A percentile compares a stretch with the other conserved stretches of the same genome.
Conservation (phyloP, 2,329 filamentous ascomycete genomes). For the Colletotrichum chlorophyti region DNA sequence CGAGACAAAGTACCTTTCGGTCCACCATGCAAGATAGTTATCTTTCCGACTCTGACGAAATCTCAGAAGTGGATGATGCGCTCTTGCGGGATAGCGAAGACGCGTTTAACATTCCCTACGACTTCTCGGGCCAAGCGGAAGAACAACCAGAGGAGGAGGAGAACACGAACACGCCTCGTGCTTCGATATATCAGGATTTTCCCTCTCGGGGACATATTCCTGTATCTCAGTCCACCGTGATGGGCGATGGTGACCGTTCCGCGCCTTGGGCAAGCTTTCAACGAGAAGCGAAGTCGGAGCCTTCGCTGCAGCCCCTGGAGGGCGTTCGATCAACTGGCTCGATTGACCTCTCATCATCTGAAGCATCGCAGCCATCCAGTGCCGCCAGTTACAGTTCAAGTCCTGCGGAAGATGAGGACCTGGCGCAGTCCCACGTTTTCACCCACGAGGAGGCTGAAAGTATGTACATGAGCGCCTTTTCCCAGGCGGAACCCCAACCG, state of each 20-base stretch:
- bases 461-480: constrained; percentile 83
- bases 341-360: neutral
- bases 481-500: constrained; percentile 47
- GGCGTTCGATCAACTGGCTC: neutral
- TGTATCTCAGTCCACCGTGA: constrained; percentile 21
- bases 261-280: constrained; percentile 40
- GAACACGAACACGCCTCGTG: constrained; percentile 59
- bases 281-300: constrained; percentile 45
- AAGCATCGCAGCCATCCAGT: constrained; percentile 32
- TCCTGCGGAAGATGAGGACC: constrained; percentile 50
- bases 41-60: constrained; percentile 41
- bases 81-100: constrained; percentile 59
- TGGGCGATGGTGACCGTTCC: constrained; percentile 34
- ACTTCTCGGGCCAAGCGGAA: constrained; percentile 45
- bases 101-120: constrained; percentile 63
- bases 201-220: constrained; percentile 10
- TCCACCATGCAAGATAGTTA: constrained; percentile 31
- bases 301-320: constrained; percentile 37
- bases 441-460: constrained; percentile 83
- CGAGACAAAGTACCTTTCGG: constrained; percentile 32
- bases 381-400: constrained; percentile 36
- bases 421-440: constrained; percentile 72
- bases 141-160: constrained; percentile 44
- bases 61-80: constrained; percentile 41
- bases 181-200: constrained; percentile 52